Evolutionary conservation across 257 asterid species (phyloP).

Genomic region (Forsythia suspensa): DNA sequence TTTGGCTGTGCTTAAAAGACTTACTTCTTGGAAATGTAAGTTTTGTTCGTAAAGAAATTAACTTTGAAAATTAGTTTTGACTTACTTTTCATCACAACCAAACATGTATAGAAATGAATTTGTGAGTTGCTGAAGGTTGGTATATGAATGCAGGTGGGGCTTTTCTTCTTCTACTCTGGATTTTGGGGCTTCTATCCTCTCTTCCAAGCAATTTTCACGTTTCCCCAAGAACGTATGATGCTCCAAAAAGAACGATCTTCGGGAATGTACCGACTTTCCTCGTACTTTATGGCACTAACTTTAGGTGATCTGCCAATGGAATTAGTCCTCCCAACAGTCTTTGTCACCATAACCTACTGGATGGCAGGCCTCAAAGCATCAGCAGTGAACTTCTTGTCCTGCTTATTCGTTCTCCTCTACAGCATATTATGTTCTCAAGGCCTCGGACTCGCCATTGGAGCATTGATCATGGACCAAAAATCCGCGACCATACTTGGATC

Average conservation of each 20-base stretch:
- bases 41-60: background rate
- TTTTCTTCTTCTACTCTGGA: constrained; percentile 39
- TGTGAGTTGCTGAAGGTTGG: background rate
- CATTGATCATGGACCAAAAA: constrained; percentile 42
- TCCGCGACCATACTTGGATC: constrained; percentile 48
- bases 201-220: constrained; percentile 54
- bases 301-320: constrained; percentile 59
- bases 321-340: constrained; percentile 50
- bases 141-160: constrained; percentile 43
- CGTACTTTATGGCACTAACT: constrained; percentile 54
- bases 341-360: constrained; percentile 46
- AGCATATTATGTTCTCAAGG: constrained; percentile 53
- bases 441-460: constrained; percentile 63
- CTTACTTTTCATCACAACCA: too few relatives aligned
- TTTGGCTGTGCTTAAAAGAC: background rate
- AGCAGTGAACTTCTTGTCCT: constrained; percentile 27
- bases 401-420: constrained; percentile 32
- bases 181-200: constrained; percentile 62
- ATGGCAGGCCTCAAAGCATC: constrained; percentile 49
- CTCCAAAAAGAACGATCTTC: constrained; percentile 60
- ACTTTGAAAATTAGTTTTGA: background rate
- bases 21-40: background rate
- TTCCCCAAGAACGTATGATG: constrained; percentile 52
- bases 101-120: too few relatives aligned
- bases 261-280: constrained; percentile 59